Evolutionary conservation across 1,139 yeast genomes (phyloP), one percentile per base, ranked within the genome.

Genomic region (Magnusiomyces paraingens): DNA sequence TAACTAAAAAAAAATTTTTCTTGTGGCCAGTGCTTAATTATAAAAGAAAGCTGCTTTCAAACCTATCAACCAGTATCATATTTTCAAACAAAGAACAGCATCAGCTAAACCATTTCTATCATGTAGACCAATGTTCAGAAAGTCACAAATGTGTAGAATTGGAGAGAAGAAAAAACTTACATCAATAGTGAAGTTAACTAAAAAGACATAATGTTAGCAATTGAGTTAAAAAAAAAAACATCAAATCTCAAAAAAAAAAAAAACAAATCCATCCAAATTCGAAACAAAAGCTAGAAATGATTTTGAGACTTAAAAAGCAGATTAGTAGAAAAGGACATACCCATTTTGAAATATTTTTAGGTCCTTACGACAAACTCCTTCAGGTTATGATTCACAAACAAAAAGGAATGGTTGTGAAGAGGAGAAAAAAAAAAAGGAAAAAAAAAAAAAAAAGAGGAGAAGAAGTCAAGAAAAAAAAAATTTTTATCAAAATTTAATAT

Each of bases 311-410:
- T 3, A 12, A 12, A 17, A 22, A 12, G n/a, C 3, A 8, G 8
- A 26, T 26, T n/a, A 41, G 22, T 18, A 15, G n/a, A 43, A 20
- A 6, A 11, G 21, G 35, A 46, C 49, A 46, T 46, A 46, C 49
- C 49, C 49, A 46, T 46, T 46, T 18, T 46, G 49, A 46, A 46
- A 17, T 46, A 32, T 46, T 36, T 40, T n/a, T 36, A 35, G 36
- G 49, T 35, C 39, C 41, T 32, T 32, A 39, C 29, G 49, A 18
- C 14, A n/a, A 35, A n/a, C 21, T 17, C 22, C 22, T 35, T n/a
- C 20, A 11, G 18, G 36, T 18, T 17, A 35, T 11, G 49, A 46
- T 21, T 15, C 20, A 21, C 15, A 46, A n/a, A 35, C 21, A 17
- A 46, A 36, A 35, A 35, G 40, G 49, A 46, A 18, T 43, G 46